Evolutionary conservation across 495 filamentous ascomycete species (phyloP), one percentile per base, ranked within the genome.

Genomic region (Alectoria sarmentosa): DNA sequence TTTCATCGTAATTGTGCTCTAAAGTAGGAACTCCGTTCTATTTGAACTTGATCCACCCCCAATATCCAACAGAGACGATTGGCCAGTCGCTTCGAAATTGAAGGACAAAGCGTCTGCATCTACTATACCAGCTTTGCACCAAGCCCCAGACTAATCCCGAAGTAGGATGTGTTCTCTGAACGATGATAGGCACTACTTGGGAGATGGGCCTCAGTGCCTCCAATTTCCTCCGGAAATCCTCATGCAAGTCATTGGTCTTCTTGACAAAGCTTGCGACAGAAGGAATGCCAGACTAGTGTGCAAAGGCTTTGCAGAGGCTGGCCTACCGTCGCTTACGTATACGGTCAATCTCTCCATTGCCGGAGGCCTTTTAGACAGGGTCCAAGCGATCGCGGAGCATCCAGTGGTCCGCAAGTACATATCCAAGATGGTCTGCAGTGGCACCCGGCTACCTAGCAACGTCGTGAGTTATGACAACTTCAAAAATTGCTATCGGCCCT

Each of bases 231-330:
- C 0, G 8, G 52, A 55, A 7, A 55, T 17, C 14, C 28, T 55
- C 0, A 30, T 55, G 28, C 52, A 34, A 11, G 6, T 55, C 2
- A 55, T 55, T n/a, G 6, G 52, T 34, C 52, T 55, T 55, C 52
- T 55, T 15, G 17, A 55, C 30, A 55, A 55, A 55, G 52, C 52
- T 21, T 55, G 28, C 7, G 52, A 55, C 23, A 55, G 52, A 55
- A 55, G 15, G 30, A 55, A 26, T 34, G 30, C 52, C 30, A 55
- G 52, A 55, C 26, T 55, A 30, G 30, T 55, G 17, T 55, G 52
- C 52, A 55, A 34, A 21, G 52, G 17, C 52, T 55, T 55, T 34
- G 52, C 52, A 34, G 17, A 55, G 34, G 52, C 52, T 55, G 52
- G 52, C 52, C 30, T 55, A 30, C 49, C 49, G 11, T 54, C 49